These are phyloP conservation scores for Erigeron canadensis DNA, from an alignment of 129 eudicot species.

Conservation along the genomic window DNA sequence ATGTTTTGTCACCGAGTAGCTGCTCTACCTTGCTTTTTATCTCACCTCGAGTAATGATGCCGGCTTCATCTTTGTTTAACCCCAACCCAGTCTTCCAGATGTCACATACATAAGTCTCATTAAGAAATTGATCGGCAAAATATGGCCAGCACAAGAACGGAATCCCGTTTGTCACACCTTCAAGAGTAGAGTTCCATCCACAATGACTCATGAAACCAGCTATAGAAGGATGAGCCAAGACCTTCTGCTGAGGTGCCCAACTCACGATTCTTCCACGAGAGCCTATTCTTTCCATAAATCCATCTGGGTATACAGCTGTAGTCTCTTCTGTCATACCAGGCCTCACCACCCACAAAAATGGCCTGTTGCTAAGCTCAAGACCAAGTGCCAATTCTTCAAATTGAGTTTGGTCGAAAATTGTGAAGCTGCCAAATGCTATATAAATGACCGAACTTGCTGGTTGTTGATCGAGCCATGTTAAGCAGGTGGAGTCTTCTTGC, in stretches of 20 bases:
- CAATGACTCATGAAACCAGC: slow-evolving; percentile 62
- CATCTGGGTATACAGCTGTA: slow-evolving; percentile 28
- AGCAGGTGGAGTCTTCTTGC: too few relatives aligned
- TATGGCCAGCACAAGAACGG: slow-evolving; percentile 78
- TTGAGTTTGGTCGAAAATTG: too few relatives aligned
- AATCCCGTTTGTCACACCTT: slow-evolving; percentile 51
- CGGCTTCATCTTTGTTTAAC: slow-evolving; percentile 39
- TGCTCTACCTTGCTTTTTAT: slow-evolving; percentile 45
- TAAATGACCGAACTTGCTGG: too few relatives aligned
- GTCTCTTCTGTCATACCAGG: slow-evolving; percentile 32
- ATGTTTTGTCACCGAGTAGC: slow-evolving; percentile 33
- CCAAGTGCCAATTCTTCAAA: slow-evolving; percentile 59
- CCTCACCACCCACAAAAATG: slow-evolving; percentile 63
- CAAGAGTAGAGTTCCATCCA: slow-evolving; percentile 70
- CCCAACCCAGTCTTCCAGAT: slow-evolving; percentile 53
- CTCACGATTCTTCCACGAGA: slow-evolving; percentile 42
- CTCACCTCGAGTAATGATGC: slow-evolving; percentile 40
- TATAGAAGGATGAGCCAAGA: slow-evolving; percentile 52
- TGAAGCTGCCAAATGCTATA: too few relatives aligned
- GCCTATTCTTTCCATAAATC: slow-evolving; percentile 35
- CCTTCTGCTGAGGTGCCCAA: slow-evolving; percentile 70
- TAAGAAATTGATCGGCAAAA: slow-evolving; percentile 54
- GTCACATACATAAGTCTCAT: slow-evolving; percentile 52
- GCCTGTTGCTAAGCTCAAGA: slow-evolving; percentile 46
- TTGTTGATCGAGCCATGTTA: too few relatives aligned